phyloP scores from a whole-genome alignment of 1,284 basidiomycete genomes.

The Garcileccinum viscosum region DNA sequence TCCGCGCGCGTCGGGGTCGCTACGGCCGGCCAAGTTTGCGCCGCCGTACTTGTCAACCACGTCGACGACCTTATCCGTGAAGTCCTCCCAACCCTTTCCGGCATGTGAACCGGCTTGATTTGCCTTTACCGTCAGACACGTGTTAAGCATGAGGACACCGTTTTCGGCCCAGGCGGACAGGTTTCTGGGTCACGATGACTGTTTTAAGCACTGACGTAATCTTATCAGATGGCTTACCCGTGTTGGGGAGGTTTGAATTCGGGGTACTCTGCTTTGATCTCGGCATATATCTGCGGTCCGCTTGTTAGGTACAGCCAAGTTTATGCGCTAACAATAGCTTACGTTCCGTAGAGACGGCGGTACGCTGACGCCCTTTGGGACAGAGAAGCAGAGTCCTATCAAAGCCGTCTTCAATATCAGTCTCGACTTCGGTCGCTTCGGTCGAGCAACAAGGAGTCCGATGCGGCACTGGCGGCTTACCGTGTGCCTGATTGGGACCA shows the following conservation, averaged over 20 bases:
- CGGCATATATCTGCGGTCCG: conserved; percentile 79
- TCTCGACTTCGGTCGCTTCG: conserved; percentile 14
- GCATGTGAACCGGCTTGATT: conserved; percentile 83
- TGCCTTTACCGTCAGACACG: conserved; percentile 85
- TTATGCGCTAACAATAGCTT: conserved; percentile 31
- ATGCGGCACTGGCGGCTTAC: conserved; percentile 42
- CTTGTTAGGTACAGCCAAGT: conserved; percentile 15
- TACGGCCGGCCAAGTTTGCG: conserved; percentile 60
- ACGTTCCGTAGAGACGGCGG: conserved; percentile 87
- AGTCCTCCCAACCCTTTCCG: conserved; percentile 86
- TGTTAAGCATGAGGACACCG: conserved; percentile 92
- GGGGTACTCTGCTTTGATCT: conserved; percentile 84
- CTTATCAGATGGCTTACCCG: conserved; percentile 65
- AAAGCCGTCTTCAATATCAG: conserved; percentile 12
- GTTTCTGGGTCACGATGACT: conserved; percentile 52
- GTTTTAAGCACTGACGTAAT: conserved; percentile 24
- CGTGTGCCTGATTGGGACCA: conserved; percentile 73
- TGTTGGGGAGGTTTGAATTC: conserved; percentile 82
- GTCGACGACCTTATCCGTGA: conserved; percentile 75
- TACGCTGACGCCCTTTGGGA: conserved; percentile 71
- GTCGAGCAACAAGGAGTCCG: not conserved
- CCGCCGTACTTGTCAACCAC: conserved; percentile 80
- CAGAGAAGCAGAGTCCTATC: conserved; percentile 85
- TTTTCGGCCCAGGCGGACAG: conserved; percentile 85
- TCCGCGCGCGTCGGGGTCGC: conserved; percentile 51